Evolutionary conservation across 176 grass and related monocot genomes (phyloP).

Genomic region (Rhipidocladum racemiflorum): DNA sequence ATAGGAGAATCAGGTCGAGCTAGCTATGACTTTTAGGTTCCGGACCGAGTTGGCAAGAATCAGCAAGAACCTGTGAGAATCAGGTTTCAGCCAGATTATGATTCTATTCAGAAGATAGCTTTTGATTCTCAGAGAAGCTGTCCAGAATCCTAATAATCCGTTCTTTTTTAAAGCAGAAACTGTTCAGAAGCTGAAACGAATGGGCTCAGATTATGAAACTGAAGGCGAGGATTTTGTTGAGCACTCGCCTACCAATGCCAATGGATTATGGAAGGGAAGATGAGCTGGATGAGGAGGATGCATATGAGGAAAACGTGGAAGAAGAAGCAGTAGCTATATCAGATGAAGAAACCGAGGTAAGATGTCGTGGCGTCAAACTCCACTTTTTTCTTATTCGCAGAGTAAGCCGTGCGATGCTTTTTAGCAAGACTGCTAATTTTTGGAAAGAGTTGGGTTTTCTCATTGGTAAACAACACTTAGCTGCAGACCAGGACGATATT

Average conservation of each 20-base stretch:
- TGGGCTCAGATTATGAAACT: too few species aligned
- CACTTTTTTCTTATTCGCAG: neutral
- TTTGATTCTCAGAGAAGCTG: too few species aligned
- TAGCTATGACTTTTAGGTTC: too few species aligned
- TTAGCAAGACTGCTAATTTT: neutral
- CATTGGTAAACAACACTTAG: neutral
- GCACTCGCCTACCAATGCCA: conserved; percentile 51
- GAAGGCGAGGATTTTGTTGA: conserved; percentile 88
- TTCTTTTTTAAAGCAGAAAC: too few species aligned
- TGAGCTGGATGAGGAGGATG: conserved; percentile 77
- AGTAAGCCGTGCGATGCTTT: neutral
- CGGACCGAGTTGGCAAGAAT: too few species aligned
- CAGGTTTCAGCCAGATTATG: too few species aligned
- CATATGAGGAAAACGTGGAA: conserved; percentile 74
- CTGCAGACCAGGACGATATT: neutral
- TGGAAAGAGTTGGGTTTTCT: neutral
- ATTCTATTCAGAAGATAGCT: too few species aligned
- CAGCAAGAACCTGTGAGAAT: too few species aligned
- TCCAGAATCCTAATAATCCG: too few species aligned
- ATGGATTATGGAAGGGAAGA: conserved; percentile 65
- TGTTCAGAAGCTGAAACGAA: too few species aligned
- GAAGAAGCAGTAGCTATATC: conserved; percentile 56
- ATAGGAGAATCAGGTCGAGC: too few species aligned
- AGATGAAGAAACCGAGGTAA: conserved; percentile 78
- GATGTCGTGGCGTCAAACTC: conserved; percentile 2